Evolutionary conservation across 2,329 filamentous ascomycete species (phyloP).

Genomic region (Colletotrichum navitas): DNA sequence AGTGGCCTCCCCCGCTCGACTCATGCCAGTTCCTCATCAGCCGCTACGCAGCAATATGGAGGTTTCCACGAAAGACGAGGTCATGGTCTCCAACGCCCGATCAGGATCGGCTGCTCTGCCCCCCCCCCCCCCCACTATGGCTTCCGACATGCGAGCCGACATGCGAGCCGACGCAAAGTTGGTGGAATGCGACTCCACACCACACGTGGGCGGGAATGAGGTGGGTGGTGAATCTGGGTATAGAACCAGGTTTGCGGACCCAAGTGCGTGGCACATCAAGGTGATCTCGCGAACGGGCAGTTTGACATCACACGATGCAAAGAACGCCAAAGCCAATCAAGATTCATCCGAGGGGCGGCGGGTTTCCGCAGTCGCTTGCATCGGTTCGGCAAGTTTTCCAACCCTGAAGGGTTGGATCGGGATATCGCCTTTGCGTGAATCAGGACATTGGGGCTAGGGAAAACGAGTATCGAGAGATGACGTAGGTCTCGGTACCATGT

Average conservation of each 20-base stretch:
- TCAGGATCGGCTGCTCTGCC: slow-evolving; percentile 14
- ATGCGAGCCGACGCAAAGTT: slow-evolving; percentile 35
- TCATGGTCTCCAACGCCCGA: slow-evolving; percentile 16
- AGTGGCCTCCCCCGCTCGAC: too few relatives aligned
- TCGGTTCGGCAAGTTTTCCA: not conserved
- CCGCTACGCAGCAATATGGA: not conserved
- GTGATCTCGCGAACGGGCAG: not conserved
- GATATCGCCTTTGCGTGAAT: not conserved
- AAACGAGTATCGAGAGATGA: not conserved
- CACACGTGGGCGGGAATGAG: slow-evolving; percentile 25
- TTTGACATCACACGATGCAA: not conserved
- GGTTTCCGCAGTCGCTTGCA: not conserved
- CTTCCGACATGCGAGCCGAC: slow-evolving; percentile 39
- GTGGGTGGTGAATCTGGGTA: not conserved
- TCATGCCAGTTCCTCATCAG: not conserved
- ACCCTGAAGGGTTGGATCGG: not conserved
- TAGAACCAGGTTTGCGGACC: slow-evolving; percentile 4
- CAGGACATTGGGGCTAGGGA: not conserved
- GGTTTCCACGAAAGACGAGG: not conserved
- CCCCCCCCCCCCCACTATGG: slow-evolving; percentile 18
- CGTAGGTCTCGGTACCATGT: not conserved
- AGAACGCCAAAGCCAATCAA: not conserved
- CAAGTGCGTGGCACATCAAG: not conserved
- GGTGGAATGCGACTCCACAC: slow-evolving; percentile 6
- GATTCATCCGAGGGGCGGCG: too few relatives aligned